Base-by-base conservation (phyloP, 129 eudicot genomes). In the Rutidosis leptorrhynchoides region DNA sequence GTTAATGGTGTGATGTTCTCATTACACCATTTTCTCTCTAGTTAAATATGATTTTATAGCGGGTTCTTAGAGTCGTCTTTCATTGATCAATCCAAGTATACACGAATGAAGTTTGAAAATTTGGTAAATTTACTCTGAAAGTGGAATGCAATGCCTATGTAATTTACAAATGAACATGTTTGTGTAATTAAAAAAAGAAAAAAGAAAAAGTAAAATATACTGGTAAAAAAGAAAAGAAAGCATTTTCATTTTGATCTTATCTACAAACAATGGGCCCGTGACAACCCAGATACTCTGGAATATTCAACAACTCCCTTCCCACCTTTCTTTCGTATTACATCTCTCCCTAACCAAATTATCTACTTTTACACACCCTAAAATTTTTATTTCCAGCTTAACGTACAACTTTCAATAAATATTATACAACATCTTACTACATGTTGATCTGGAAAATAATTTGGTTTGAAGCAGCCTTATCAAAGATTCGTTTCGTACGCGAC, bases 401-500 rank as follows among this genome's bases (percentile, higher is more conserved):
- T 63, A 72, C 77, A 63, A 52, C 0, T 16, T 1, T 35, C 14
- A 0, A 7, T 37, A 9, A 55, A 63, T 1, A 0, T 11, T 0
- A 5, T 63, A 63, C 64, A 72, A 52, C 2, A 4, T 0, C 0
- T 0, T 1, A 2, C 6, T 10, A 23, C 43, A 2, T 5, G 11
- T 27, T 51, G 16, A 14, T 52, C 37, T 62, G 70, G 55, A 23
- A 72, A 32, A 72, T 7, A 30, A 12, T 2, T 1, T 40, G 46
- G 12, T 12, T 16, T 17, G 12, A 23, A 46, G 30, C 12, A 68
- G 26, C 58, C 62, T 49, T 3, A 61, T 33, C 63, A 70, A 74
- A 82, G 77, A 82, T 84, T 84, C 83, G 83, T 79, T 80, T 67
- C 72, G 80, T 88, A 82, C 70, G 96, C 96, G 96, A 88, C 96